phyloP scores from a whole-genome alignment of 352 stramenopile genomes.

The Pythium sp. region DNA sequence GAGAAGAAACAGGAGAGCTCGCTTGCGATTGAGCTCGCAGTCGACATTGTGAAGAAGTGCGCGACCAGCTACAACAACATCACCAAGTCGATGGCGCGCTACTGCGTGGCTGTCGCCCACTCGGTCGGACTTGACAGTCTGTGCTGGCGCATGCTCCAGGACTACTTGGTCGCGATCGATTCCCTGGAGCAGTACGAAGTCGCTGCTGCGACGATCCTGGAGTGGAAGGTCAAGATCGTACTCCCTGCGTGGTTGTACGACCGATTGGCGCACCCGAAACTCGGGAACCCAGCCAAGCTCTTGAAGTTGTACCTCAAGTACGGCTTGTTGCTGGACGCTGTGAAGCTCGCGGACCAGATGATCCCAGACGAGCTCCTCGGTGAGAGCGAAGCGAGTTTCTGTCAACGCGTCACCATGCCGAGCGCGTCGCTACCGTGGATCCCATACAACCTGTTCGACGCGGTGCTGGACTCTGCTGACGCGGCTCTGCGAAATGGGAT shows the following conservation, averaged over 20 bases:
- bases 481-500: slow-evolving; percentile 29
- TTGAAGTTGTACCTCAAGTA: slow-evolving; percentile 56
- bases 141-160: slow-evolving; percentile 56
- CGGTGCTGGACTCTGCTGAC: slow-evolving; percentile 45
- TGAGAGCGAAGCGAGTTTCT: slow-evolving; percentile 35
- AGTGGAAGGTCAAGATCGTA: slow-evolving; percentile 63
- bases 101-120: slow-evolving; percentile 55
- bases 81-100: slow-evolving; percentile 64
- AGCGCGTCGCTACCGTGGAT: slow-evolving; percentile 49
- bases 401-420: slow-evolving; percentile 29
- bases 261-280: slow-evolving; percentile 30
- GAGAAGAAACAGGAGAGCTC: slow-evolving; percentile 49
- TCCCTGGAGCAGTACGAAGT: slow-evolving; percentile 56
- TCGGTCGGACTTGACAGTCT: slow-evolving; percentile 34
- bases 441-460: slow-evolving; percentile 68
- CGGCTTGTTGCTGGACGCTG: slow-evolving; percentile 58
- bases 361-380: slow-evolving; percentile 38
- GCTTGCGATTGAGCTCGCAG: slow-evolving; percentile 46
- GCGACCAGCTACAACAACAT: slow-evolving; percentile 29
- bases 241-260: slow-evolving; percentile 59
- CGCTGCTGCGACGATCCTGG: slow-evolving; percentile 49
- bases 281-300: slow-evolving; percentile 55
- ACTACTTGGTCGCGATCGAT: slow-evolving; percentile 36
- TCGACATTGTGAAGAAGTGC: slow-evolving; percentile 41
- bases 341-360: slow-evolving; percentile 48